Conservation (phyloP, 208 protist genomes). For the Trypanosoma lewisi region DNA sequence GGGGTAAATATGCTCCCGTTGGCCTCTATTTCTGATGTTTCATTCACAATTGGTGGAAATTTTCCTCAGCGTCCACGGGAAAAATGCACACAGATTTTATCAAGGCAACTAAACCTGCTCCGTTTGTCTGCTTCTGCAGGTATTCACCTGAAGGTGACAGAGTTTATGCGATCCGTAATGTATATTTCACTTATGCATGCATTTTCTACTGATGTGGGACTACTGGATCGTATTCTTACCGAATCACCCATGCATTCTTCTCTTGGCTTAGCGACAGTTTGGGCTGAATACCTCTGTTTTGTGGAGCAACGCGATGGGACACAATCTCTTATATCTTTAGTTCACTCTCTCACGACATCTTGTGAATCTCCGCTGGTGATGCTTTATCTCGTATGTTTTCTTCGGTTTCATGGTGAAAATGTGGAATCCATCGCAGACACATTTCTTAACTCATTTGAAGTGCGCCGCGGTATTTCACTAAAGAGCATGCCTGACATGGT, state of each 20-base stretch:
- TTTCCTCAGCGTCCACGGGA: slow-evolving; percentile 30
- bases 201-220: slow-evolving; percentile 35
- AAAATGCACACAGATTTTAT: slow-evolving; percentile 30
- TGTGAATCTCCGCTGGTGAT: slow-evolving; percentile 19
- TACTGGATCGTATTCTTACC: slow-evolving; percentile 52
- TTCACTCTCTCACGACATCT: slow-evolving; percentile 21
- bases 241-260: slow-evolving; percentile 37
- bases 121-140: slow-evolving; percentile 25
- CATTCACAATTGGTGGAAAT: slow-evolving; percentile 35
- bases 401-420: slow-evolving; percentile 22
- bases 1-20: slow-evolving; percentile 46
- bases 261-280: slow-evolving; percentile 38
- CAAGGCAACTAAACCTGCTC: slow-evolving; percentile 39
- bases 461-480: slow-evolving; percentile 6
- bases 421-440: background rate
- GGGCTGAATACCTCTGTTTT: slow-evolving; percentile 42
- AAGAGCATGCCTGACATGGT: slow-evolving; percentile 3
- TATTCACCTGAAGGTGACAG: slow-evolving; percentile 33
- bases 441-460: slow-evolving; percentile 18
- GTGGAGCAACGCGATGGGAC: slow-evolving; percentile 39
- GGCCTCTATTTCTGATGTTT: slow-evolving; percentile 59
- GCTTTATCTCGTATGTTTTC: slow-evolving; percentile 9
- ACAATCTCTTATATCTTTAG: slow-evolving; percentile 18
- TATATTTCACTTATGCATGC: slow-evolving; percentile 58
- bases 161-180: slow-evolving; percentile 35